These are phyloP conservation scores for Gelatoporia subvermispora DNA, from an alignment of 768 basidiomycete species.

Conservation along the genomic window DNA sequence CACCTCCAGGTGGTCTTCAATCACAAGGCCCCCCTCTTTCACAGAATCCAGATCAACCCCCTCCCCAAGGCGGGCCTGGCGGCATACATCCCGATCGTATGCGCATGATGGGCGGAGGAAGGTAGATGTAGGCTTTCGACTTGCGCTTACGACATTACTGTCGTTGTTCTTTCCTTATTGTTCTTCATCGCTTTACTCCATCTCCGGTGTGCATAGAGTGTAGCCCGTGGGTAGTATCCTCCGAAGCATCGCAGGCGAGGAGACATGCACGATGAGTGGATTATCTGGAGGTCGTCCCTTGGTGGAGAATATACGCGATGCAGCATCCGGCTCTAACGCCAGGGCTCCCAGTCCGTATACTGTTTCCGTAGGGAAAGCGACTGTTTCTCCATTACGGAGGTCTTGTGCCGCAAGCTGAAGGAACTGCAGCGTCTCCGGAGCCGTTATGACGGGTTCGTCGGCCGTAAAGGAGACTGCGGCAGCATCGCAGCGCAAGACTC, in stretches of 20 bases:
- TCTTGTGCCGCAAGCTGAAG: conserved; percentile 52
- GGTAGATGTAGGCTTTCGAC: conserved; percentile 9
- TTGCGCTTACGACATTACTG: too few species aligned
- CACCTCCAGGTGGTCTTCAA: conserved; percentile 12
- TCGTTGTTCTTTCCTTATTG: too few species aligned
- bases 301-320: conserved; percentile 71
- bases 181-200: not conserved
- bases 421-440: conserved; percentile 45
- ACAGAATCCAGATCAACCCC: conserved; percentile 27
- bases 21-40: conserved; percentile 27
- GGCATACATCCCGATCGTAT: conserved; percentile 82
- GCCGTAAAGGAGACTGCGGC: conserved; percentile 52
- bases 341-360: conserved; percentile 96
- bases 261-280: conserved; percentile 95
- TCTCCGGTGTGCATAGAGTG: conserved; percentile 1
- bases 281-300: conserved; percentile 95
- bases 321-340: conserved; percentile 63
- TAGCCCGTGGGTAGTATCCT: conserved; percentile 57
- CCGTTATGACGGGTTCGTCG: conserved; percentile 45
- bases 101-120: conserved; percentile 68
- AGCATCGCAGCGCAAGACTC: conserved; percentile 59
- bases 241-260: conserved; percentile 76
- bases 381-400: conserved; percentile 48
- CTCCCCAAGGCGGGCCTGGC: conserved; percentile 35
- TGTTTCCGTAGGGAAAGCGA: conserved; percentile 96